Percentiles rank a stretch among this genome's conserved stretches.
phyloP scores from a whole-genome alignment of 2,329 filamentous ascomycete species.

The Xylaria polymorpha region DNA sequence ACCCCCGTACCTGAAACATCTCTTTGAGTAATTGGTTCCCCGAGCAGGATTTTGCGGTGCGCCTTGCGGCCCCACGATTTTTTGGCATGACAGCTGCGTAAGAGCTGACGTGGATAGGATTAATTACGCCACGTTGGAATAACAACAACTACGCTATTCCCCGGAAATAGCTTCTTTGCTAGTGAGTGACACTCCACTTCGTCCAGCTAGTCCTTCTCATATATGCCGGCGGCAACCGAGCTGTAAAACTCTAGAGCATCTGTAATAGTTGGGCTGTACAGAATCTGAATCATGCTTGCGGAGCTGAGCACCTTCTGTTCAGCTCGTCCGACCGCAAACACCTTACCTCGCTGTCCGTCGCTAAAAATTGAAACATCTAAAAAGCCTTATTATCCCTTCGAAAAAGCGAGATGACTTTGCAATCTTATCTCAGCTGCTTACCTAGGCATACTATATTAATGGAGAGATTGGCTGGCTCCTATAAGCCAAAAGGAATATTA shows the following conservation, averaged over 20 bases:
- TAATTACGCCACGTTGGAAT: slow-evolving; percentile 10
- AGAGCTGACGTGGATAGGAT: slow-evolving; percentile 13
- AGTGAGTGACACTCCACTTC: neutral
- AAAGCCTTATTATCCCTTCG: neutral
- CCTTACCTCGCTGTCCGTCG: neutral
- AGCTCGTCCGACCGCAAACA: neutral
- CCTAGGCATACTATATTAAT: too few relatives aligned
- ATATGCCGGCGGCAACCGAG: neutral
- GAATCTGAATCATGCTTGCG: neutral
- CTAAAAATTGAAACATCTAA: neutral
- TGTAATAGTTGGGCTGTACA: neutral
- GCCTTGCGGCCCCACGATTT: slow-evolving; percentile 3
- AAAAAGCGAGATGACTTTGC: neutral
- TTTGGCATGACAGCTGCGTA: slow-evolving; percentile 16
- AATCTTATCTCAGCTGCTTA: neutral
- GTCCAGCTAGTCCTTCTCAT: neutral
- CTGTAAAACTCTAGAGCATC: neutral
- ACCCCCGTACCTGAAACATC: slow-evolving; percentile 25
- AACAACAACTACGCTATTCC: neutral
- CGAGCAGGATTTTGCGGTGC: neutral
- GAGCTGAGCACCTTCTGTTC: neutral
- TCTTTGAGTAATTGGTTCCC: neutral
- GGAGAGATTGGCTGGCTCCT: neutral
- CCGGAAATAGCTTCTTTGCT: neutral
- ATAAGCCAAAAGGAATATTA: neutral